Conservation (phyloP, 148 eudicot genomes). For the Tetragonia tetragonoides region DNA sequence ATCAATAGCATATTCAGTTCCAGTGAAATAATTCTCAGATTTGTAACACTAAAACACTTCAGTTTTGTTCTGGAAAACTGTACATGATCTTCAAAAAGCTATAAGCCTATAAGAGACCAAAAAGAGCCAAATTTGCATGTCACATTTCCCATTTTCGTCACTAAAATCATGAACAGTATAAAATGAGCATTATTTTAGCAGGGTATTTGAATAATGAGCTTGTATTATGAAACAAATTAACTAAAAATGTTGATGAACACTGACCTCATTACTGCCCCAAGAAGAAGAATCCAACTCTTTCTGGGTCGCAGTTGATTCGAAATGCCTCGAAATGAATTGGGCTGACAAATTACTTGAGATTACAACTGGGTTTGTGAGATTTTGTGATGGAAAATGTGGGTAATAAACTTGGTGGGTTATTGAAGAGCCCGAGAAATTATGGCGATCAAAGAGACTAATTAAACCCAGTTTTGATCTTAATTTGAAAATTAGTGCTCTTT, state of each 20-base stretch:
- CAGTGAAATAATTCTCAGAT: background rate
- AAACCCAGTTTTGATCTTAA: constrained; percentile 34
- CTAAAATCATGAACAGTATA: background rate
- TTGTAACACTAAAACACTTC: background rate
- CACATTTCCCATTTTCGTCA: background rate
- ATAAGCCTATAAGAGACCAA: background rate
- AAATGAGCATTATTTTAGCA: background rate
- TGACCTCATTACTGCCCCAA: constrained; percentile 30
- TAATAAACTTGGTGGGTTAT: background rate
- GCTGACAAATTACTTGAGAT: constrained; percentile 11
- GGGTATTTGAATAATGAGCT: too few species aligned
- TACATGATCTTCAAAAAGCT: background rate
- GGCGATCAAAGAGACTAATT: constrained; percentile 17
- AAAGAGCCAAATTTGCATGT: background rate
- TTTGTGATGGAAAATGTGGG: background rate
- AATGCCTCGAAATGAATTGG: constrained; percentile 36
- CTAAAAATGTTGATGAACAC: background rate
- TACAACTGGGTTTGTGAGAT: constrained; percentile 21
- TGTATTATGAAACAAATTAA: background rate
- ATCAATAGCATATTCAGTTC: background rate
- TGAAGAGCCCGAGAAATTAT: constrained; percentile 4
- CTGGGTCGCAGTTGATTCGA: constrained; percentile 38
- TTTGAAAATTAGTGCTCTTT: constrained; percentile 25
- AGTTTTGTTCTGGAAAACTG: background rate
- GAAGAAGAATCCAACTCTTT: constrained; percentile 20